A percentile compares a stretch with the other conserved stretches of the same genome.
Conservation (phyloP, 345 rosid species). For the Nephelium lappaceum region DNA sequence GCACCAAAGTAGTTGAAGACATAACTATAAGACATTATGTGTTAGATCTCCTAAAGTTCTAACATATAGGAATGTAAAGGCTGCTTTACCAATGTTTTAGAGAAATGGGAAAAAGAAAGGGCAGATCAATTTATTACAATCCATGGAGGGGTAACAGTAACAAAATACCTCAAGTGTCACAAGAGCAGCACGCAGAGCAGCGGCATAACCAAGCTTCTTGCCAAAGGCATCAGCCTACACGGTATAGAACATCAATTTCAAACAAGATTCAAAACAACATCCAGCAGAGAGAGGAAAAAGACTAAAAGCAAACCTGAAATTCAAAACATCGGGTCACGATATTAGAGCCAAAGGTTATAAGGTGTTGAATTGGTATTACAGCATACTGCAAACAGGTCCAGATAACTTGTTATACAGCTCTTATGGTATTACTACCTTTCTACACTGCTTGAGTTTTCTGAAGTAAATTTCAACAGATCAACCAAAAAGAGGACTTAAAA, state of each 20-base stretch:
- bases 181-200: conserved; percentile 84
- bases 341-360: conserved; percentile 85
- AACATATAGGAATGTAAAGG: background rate
- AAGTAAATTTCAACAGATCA: background rate
- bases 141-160: background rate
- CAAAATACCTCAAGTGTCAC: conserved; percentile 87
- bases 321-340: conserved; percentile 96
- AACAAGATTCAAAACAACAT: background rate
- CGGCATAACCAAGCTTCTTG: conserved; percentile 82
- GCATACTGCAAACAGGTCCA: conserved; percentile 70
- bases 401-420: conserved; percentile 21
- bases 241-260: conserved; percentile 45
- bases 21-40: too few relatives aligned
- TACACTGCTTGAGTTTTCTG: background rate
- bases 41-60: too few relatives aligned
- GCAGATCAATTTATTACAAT: background rate
- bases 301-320: conserved; percentile 68
- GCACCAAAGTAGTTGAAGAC: too few relatives aligned
- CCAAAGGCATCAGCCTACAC: conserved; percentile 97
- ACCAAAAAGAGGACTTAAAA: background rate
- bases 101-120: background rate
- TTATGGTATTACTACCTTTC: conserved; percentile 8
- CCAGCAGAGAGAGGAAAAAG: conserved; percentile 16
- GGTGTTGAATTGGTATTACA: conserved; percentile 87
- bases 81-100: background rate